phyloP scores from a whole-genome alignment of 2,329 filamentous ascomycete genomes.

The Scedosporium aurantiacum region DNA sequence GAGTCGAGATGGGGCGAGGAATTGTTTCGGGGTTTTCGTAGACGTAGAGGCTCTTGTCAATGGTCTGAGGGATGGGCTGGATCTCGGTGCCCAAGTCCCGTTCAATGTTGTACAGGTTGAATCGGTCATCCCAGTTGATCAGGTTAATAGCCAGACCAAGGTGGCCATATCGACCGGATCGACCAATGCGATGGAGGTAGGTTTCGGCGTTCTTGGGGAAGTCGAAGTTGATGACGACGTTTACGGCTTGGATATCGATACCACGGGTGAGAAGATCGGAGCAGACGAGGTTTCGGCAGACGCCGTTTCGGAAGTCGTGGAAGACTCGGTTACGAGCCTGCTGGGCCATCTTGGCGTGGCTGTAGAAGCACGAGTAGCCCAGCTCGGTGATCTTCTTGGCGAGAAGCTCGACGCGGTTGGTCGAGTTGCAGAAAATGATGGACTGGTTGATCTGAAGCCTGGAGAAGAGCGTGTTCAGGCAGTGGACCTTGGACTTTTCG shows the following conservation, averaged over 20 bases:
- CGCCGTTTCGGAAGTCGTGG: slow-evolving; percentile 96
- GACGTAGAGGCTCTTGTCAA: slow-evolving; percentile 97
- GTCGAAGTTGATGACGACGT: slow-evolving; percentile 99
- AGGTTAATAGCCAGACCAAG: slow-evolving; percentile 95
- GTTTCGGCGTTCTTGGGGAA: slow-evolving; percentile 99
- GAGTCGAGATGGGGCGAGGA: slow-evolving; percentile 61
- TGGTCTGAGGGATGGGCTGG: slow-evolving; percentile 83
- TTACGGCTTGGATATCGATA: slow-evolving; percentile 99
- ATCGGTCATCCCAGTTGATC: slow-evolving; percentile 98
- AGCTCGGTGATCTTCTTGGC: slow-evolving; percentile 99
- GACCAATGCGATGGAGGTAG: slow-evolving; percentile 95
- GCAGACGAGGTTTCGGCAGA: slow-evolving; percentile 95
- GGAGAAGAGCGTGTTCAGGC: slow-evolving; percentile 95
- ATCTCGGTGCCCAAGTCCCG: slow-evolving; percentile 96
- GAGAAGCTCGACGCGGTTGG: slow-evolving; percentile 90
- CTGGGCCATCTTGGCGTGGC: slow-evolving; percentile 95
- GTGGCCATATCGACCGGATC: slow-evolving; percentile 93
- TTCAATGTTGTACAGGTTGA: slow-evolving; percentile 98
- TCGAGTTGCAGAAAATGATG: slow-evolving; percentile 99
- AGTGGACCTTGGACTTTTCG: slow-evolving; percentile 98
- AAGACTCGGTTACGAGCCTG: slow-evolving; percentile 96
- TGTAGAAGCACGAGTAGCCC: slow-evolving; percentile 99
- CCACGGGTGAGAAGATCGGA: slow-evolving; percentile 94
- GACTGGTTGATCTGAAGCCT: slow-evolving; percentile 99
- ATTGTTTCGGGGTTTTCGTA: slow-evolving; percentile 96